Conservation (phyloP, 345 rosid genomes). For the Linum lewisii region DNA sequence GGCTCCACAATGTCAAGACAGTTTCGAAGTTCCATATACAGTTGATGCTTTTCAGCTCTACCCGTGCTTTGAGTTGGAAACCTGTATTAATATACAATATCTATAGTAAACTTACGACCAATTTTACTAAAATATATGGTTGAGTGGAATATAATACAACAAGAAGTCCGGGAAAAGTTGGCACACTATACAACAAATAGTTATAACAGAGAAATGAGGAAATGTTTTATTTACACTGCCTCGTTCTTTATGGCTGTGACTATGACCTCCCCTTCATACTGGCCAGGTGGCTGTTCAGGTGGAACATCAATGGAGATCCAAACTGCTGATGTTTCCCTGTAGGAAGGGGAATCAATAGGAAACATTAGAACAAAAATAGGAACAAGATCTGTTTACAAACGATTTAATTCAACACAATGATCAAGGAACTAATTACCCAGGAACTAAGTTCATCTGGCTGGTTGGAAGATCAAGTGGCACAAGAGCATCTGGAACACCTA, state of each 20-base stretch:
- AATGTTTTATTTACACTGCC: conserved; percentile 37
- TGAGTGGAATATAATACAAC: neutral
- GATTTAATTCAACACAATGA: conserved; percentile 8
- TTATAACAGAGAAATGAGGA: conserved; percentile 5
- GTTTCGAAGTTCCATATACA: conserved; percentile 50
- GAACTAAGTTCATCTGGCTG: conserved; percentile 59
- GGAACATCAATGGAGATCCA: conserved; percentile 96
- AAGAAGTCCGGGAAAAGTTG: neutral
- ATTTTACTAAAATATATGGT: neutral
- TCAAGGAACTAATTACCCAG: conserved; percentile 57
- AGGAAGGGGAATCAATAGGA: conserved; percentile 14
- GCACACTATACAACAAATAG: conserved; percentile 3
- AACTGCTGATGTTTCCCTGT: conserved; percentile 77
- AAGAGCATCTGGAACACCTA: conserved; percentile 97
- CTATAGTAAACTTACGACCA: neutral
- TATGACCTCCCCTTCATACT: conserved; percentile 78
- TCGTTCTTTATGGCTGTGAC: conserved; percentile 59
- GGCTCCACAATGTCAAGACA: conserved; percentile 68
- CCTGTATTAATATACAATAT: conserved; percentile 24
- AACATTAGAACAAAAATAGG: neutral
- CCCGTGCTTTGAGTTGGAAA: conserved; percentile 32
- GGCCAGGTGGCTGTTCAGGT: conserved; percentile 73
- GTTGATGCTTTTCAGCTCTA: conserved; percentile 57
- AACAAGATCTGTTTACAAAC: conserved; percentile 5
- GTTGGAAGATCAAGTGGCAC: conserved; percentile 80